These are phyloP conservation scores for Aspergillus sclerotiicarbonarius DNA, from an alignment of 495 filamentous ascomycete genomes.

Conservation along the genomic window DNA sequence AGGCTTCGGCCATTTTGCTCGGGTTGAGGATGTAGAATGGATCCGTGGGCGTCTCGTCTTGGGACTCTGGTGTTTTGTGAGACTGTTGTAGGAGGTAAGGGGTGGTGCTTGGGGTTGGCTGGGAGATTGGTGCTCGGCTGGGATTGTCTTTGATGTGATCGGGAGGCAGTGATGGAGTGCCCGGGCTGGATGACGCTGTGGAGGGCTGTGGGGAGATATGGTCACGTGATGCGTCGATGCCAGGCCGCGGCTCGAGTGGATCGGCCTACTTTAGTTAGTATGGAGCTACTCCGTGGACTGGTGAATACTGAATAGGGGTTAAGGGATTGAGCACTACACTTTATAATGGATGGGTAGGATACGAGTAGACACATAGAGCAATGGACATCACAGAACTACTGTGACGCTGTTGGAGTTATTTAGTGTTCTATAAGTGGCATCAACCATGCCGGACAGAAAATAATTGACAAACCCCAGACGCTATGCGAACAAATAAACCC, in stretches of 20 bases:
- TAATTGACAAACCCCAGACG: slow-evolving; percentile 37
- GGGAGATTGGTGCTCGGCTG: background rate
- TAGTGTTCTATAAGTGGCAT: slow-evolving; percentile 12
- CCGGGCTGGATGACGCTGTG: slow-evolving; percentile 1
- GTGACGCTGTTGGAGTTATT: slow-evolving; percentile 3
- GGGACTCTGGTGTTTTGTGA: background rate
- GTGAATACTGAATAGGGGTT: background rate
- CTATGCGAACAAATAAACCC: slow-evolving; percentile 44
- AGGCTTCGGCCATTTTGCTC: slow-evolving; percentile 82
- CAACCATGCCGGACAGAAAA: slow-evolving; percentile 11
- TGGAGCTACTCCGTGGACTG: background rate
- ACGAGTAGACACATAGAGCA: background rate
- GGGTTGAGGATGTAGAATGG: too few relatives aligned
- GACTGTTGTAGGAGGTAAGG: background rate
- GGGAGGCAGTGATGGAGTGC: background rate
- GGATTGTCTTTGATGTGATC: background rate
- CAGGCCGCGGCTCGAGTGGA: background rate
- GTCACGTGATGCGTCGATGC: background rate
- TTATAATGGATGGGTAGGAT: background rate
- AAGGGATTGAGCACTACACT: background rate
- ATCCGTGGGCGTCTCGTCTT: too few relatives aligned
- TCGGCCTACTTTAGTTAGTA: background rate
- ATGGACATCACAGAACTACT: background rate
- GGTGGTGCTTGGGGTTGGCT: background rate
- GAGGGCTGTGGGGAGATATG: background rate